These are phyloP conservation scores for Podila epicladia DNA, from an alignment of 192 early-diverging fungal species.

Conservation along the genomic window DNA sequence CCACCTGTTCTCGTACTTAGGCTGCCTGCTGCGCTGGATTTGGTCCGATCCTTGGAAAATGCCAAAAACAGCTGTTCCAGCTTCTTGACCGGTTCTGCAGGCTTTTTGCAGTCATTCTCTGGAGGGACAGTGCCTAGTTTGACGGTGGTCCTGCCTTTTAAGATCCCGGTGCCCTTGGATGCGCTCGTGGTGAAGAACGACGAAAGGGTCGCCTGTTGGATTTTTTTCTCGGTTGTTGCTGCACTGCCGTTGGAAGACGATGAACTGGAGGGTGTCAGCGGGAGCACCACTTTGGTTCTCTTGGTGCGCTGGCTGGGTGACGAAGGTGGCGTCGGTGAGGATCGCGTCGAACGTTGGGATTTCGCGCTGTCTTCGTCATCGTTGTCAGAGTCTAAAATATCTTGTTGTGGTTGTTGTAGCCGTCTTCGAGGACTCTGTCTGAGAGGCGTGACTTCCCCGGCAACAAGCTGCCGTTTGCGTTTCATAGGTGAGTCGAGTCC, in stretches of 20 bases:
- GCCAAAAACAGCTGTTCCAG: slow-evolving; percentile 39
- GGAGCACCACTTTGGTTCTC: neutral
- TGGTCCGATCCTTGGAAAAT: slow-evolving; percentile 29
- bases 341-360: neutral
- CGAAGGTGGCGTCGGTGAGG: neutral
- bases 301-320: slow-evolving; percentile 14
- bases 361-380: neutral
- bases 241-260: neutral
- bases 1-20: neutral
- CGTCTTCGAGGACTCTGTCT: neutral
- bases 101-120: neutral
- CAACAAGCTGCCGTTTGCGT: slow-evolving; percentile 6
- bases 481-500: slow-evolving; percentile 1
- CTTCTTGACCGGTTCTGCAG: slow-evolving; percentile 19
- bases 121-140: neutral
- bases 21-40: slow-evolving; percentile 1
- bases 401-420: neutral
- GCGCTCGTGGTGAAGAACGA: slow-evolving; percentile 24
- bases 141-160: slow-evolving; percentile 6
- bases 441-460: neutral
- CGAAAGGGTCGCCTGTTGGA: slow-evolving; percentile 14
- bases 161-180: slow-evolving; percentile 34
- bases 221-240: neutral
- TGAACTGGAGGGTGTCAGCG: neutral
- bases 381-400: neutral